phyloP scores from a whole-genome alignment of 345 rosid genomes.

The Hibiscus mutabilis region DNA sequence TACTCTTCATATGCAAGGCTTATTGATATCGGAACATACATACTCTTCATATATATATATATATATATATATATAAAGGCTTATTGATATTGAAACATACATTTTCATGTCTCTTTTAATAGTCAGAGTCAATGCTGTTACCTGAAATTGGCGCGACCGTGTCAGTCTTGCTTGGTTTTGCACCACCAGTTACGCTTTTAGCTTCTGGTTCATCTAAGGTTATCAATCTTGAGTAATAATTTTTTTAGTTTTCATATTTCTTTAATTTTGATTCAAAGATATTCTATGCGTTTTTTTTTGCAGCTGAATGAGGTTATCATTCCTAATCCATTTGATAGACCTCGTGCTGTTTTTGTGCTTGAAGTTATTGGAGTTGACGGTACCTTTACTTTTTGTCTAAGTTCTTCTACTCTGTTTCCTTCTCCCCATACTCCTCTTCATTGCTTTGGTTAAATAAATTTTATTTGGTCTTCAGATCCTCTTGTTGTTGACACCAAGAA shows the following conservation, averaged over 20 bases:
- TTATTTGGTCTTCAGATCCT: slow-evolving; percentile 33
- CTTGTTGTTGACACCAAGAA: slow-evolving; percentile 22
- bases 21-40: no score
- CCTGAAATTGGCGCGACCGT: slow-evolving; percentile 68
- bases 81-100: neutral
- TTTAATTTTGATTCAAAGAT: neutral
- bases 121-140: slow-evolving; percentile 43
- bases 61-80: no score
- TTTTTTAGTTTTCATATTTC: neutral
- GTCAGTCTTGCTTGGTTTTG: slow-evolving; percentile 84
- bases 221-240: neutral
- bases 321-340: slow-evolving; percentile 84
- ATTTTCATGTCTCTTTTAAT: slow-evolving; percentile 8
- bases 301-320: slow-evolving; percentile 78
- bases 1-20: no score
- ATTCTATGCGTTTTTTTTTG: slow-evolving; percentile 11
- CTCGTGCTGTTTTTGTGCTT: slow-evolving; percentile 72
- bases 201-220: slow-evolving; percentile 81
- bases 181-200: slow-evolving; percentile 60
- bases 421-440: neutral
- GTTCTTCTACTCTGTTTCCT: neutral
- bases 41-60: neutral
- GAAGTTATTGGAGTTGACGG: slow-evolving; percentile 81
- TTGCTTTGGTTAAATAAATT: slow-evolving; percentile 10
- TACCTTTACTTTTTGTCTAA: slow-evolving; percentile 11